Base-by-base conservation (phyloP, 2,329 filamentous ascomycete genomes). In the Hymenoscyphus albidus region DNA sequence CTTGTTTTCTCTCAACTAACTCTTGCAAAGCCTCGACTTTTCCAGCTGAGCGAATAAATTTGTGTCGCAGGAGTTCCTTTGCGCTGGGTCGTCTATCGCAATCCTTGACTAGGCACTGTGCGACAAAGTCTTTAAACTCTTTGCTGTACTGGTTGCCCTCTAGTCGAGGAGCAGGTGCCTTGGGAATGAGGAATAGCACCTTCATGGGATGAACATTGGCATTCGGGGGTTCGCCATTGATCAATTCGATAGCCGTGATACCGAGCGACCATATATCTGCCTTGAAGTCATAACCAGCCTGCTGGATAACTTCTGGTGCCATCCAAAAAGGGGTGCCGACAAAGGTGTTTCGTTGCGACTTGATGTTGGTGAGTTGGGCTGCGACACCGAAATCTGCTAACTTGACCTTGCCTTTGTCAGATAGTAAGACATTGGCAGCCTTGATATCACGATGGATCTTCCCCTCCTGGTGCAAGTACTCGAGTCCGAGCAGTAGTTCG, bases 371-470 rank as follows among this genome's bases (percentile, higher is more conserved):
- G 73, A 99, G 83, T 77, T 99, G 95, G 38, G 95, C 94, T 7
- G 95, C 95, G 54, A 99, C 95, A 65, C 95, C 95, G 75, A 99
- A 99, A 78, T 99, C 94, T 51, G 94, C 94, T 70, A 98, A 83
- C 81, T 98, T 98, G 76, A 98, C 94, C 74, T 92, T 93, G 73
- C 94, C 94, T 3, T 85, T 83, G 71, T 94, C 89, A 0, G 93
- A 95, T n/a, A 98, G 83, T n/a, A 98, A 83, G 39, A 97, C 88
- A 70, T 98, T 98, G 65, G 94, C 94, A 16, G 94, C 94, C 78
- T 98, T 98, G 81, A 98, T 96, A 74, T 98, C 94, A 71, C 94
- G 86, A 76, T 98, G 94, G 61, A 98, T 96, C 77, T 98, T 98
- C 67, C 94, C 94, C 74, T 97, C 94, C 64, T 85, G 87, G 74